Conservation (phyloP, 2,329 filamentous ascomycete genomes). For the Cercospora zeina region DNA sequence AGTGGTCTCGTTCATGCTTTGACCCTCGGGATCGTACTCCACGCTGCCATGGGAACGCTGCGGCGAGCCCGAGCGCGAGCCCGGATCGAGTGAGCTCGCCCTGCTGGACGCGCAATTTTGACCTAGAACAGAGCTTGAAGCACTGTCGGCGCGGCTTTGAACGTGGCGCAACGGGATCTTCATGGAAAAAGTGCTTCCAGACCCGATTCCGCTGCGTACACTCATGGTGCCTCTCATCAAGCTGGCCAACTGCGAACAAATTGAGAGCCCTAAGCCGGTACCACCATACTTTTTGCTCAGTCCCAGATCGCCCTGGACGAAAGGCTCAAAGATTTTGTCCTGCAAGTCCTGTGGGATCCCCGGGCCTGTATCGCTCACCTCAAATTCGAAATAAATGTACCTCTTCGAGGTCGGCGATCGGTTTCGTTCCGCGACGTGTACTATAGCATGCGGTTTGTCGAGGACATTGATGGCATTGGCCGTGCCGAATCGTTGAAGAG, state of each 20-base stretch:
- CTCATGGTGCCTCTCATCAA: slow-evolving; percentile 79
- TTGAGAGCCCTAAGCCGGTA: slow-evolving; percentile 83
- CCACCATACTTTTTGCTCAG: slow-evolving; percentile 88
- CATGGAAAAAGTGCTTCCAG: slow-evolving; percentile 80
- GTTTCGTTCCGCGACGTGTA: slow-evolving; percentile 29
- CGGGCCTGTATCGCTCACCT: slow-evolving; percentile 83
- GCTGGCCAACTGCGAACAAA: slow-evolving; percentile 80
- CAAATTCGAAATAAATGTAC: slow-evolving; percentile 78
- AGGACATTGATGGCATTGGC: slow-evolving; percentile 49
- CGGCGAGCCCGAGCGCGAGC: slow-evolving; percentile 15
- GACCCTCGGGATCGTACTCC: slow-evolving; percentile 22
- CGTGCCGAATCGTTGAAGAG: slow-evolving; percentile 35
- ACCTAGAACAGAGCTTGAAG: slow-evolving; percentile 43
- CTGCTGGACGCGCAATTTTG: slow-evolving; percentile 24
- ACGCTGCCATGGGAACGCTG: slow-evolving; percentile 22
- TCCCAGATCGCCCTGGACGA: slow-evolving; percentile 87
- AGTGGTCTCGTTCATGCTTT: slow-evolving; percentile 30
- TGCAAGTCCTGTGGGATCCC: slow-evolving; percentile 79
- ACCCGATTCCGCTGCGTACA: slow-evolving; percentile 68
- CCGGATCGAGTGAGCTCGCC: slow-evolving; percentile 24
- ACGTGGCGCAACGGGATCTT: slow-evolving; percentile 77
- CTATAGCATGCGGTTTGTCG: slow-evolving; percentile 41
- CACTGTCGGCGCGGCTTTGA: slow-evolving; percentile 63
- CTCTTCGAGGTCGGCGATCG: slow-evolving; percentile 58
- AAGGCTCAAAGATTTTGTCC: slow-evolving; percentile 85